A percentile compares a stretch with the other conserved stretches of the same genome.
These are phyloP conservation scores for Rhododendron molle DNA, from an alignment of 148 eudicot species.

Conservation along the genomic window DNA sequence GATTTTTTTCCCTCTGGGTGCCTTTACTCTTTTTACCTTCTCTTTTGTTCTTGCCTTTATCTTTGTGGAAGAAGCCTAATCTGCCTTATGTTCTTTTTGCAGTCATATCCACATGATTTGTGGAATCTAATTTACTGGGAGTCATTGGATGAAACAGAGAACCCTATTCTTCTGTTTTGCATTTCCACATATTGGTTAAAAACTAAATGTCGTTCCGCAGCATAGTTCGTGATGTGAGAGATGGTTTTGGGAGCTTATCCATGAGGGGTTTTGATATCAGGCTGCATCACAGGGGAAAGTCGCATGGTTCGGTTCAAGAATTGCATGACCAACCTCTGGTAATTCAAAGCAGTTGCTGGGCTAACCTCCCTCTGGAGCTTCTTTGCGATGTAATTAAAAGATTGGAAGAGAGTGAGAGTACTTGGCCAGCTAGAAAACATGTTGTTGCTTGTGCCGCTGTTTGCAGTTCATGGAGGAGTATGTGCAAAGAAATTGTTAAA, in stretches of 20 bases:
- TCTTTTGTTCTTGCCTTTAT: not conserved
- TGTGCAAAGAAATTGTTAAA: constrained; percentile 59
- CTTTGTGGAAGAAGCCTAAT: constrained; percentile 5
- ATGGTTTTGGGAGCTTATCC: constrained; percentile 52
- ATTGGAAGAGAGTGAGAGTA: constrained; percentile 61
- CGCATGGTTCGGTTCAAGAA: constrained; percentile 43
- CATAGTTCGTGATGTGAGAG: constrained; percentile 54
- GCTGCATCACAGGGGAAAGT: constrained; percentile 42
- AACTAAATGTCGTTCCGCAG: constrained; percentile 49
- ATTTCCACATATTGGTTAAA: not conserved
- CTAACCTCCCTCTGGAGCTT: constrained; percentile 55
- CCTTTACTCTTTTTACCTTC: not conserved
- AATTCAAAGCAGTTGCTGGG: constrained; percentile 49
- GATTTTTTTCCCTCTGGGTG: not conserved
- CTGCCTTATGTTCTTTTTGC: constrained; percentile 13
- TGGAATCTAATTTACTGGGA: not conserved
- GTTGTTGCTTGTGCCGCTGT: constrained; percentile 61
- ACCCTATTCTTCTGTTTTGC: not conserved
- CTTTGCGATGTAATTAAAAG: constrained; percentile 49
- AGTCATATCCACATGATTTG: constrained; percentile 19
- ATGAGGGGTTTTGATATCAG: constrained; percentile 41
- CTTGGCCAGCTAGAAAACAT: constrained; percentile 55
- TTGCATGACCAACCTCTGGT: constrained; percentile 35
- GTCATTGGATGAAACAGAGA: not conserved
- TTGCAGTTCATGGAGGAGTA: constrained; percentile 57